A percentile compares a stretch with the other conserved stretches of the same genome.
These are phyloP conservation scores for Salinomyces thailandicus DNA, from an alignment of 2,329 filamentous ascomycete species.

Conservation along the genomic window DNA sequence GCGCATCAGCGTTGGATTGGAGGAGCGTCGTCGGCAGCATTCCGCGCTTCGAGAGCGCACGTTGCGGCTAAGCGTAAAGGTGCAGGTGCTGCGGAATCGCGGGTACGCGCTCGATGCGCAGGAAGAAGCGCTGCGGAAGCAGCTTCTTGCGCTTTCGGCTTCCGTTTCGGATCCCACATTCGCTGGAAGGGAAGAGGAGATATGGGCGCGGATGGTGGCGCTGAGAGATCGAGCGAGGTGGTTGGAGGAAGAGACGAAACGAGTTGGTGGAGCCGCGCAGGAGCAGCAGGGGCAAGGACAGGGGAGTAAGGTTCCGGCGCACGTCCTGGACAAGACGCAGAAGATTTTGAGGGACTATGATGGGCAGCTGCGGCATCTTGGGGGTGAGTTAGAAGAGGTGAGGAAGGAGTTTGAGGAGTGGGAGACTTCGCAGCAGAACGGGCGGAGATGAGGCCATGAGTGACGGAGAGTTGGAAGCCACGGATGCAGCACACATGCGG, in stretches of 20 bases:
- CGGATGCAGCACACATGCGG: too few relatives aligned
- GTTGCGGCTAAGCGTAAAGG: slow-evolving; percentile 63
- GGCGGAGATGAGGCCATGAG: background rate
- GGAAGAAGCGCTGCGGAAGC: slow-evolving; percentile 67
- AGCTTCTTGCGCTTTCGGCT: slow-evolving; percentile 58
- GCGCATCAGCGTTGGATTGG: slow-evolving; percentile 60
- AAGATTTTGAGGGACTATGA: slow-evolving; percentile 78
- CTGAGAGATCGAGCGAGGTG: slow-evolving; percentile 62
- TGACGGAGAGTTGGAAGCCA: background rate
- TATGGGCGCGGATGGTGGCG: slow-evolving; percentile 72
- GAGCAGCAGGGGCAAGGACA: slow-evolving; percentile 36
- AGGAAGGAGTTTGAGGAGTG: slow-evolving; percentile 50
- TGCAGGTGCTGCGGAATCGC: slow-evolving; percentile 69
- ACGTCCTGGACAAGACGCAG: slow-evolving; percentile 61
- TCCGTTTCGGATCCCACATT: slow-evolving; percentile 64
- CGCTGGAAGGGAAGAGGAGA: slow-evolving; percentile 66
- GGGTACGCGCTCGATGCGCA: slow-evolving; percentile 71
- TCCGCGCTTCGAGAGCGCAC: slow-evolving; percentile 62
- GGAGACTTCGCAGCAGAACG: slow-evolving; percentile 25
- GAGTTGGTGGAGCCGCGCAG: slow-evolving; percentile 42
- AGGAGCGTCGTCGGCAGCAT: slow-evolving; percentile 63
- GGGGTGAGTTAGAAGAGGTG: slow-evolving; percentile 51
- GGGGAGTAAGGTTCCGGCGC: slow-evolving; percentile 50
- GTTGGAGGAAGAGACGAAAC: slow-evolving; percentile 63
- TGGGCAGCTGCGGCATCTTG: slow-evolving; percentile 64